Evolutionary conservation across 129 eudicot species (phyloP), one percentile per base, ranked within the genome.

Genomic region (Calendula officinalis): DNA sequence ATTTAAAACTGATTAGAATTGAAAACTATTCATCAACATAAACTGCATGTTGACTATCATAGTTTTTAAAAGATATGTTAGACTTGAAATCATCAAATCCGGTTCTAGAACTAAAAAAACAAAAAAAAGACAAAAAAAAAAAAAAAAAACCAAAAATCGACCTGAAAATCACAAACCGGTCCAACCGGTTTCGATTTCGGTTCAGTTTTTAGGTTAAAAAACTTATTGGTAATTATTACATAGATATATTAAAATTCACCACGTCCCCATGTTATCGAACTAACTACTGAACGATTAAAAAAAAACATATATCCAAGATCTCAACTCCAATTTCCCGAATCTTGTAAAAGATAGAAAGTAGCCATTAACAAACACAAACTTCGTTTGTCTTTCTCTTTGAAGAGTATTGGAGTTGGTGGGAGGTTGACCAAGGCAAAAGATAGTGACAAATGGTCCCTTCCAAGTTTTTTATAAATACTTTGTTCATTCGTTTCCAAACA

Each of bases 351-450:
- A 49, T 11, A 14, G 9, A 39, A 33, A 38, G 13, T 68, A 32
- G 42, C 53, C 51, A 49, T 66, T 56, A 67, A 53, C 51, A 42
- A 67, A 68, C 55, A 33, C 56, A 68, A 68, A 42, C 14, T 30
- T 32, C 33, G 10, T 14, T 55, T 67, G 41, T 40, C 51, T 67
- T 67, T 67, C 44, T 42, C 63, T 48, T 69, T 10, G 53, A 44
- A 46, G 45, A 14, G 42, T 15, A 36, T 34, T 47, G 33, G 53
- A 45, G 42, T 60, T 60, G 47, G 57, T 68, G 74, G 47, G 65
- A 14, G 74, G 56, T 68, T 68, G 75, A 70, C 75, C 61, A 60
- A 27, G n/a, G 7, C 44, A 67, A 60, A 59, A 70, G 67, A 47
- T 48, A 4, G 44, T 69, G 51, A 58, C 41, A 47, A 59, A 69